Evolutionary conservation across 345 rosid genomes (phyloP).

Genomic region (Brassica nigra): DNA sequence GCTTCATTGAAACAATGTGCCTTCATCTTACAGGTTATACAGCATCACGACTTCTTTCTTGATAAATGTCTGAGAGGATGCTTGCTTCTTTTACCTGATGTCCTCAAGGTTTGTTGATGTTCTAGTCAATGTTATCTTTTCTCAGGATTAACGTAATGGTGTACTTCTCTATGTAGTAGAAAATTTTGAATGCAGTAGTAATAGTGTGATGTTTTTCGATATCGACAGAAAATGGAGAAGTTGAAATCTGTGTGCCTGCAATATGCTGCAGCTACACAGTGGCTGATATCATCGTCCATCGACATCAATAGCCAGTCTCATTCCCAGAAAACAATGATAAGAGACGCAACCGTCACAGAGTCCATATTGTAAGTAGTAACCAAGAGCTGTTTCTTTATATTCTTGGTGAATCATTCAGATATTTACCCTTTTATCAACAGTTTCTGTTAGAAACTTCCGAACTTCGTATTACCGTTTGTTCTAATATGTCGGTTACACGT

Average conservation of each 20-base stretch:
- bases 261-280: constrained; percentile 91
- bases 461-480: not conserved
- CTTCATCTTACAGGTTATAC: constrained; percentile 69
- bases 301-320: constrained; percentile 58
- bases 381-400: not conserved
- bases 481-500: constrained; percentile 1
- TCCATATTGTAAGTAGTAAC: constrained; percentile 76
- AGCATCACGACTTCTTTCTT: constrained; percentile 87
- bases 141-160: not conserved
- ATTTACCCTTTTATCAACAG: not conserved
- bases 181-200: not conserved
- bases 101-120: constrained; percentile 70
- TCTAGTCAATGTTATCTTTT: not conserved
- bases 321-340: constrained; percentile 48
- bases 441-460: not conserved
- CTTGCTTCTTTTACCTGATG: constrained; percentile 88
- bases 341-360: constrained; percentile 60
- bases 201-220: not conserved
- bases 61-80: constrained; percentile 93
- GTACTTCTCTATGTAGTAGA: not conserved
- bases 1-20: constrained; percentile 15
- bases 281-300: constrained; percentile 87
- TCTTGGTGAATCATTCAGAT: not conserved
- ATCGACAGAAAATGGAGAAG: constrained; percentile 82
- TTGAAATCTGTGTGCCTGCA: constrained; percentile 81